Evolutionary conservation across 208 protist species (phyloP), one percentile per base, ranked within the genome.

Genomic region (Leishmania arabica): DNA sequence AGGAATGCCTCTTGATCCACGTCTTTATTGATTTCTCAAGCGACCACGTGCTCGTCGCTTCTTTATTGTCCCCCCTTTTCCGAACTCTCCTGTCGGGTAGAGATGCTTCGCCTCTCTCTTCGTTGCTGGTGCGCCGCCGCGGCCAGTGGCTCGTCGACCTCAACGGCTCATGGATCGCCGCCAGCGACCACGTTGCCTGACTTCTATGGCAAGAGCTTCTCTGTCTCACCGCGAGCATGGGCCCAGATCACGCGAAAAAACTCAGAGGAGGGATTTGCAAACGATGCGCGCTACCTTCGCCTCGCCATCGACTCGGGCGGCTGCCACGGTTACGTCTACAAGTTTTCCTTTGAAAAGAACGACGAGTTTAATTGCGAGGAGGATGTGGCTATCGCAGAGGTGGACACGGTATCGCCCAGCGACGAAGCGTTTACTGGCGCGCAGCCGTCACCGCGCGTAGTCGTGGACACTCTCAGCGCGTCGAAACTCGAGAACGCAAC

Each of bases 291-390:
- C 34, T 90, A 88, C 53, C 86, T 98, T 64, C 93, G 95, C 9
- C 86, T 98, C 1, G 88, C 93, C 42, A 93, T 98, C 66, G 95
- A 97, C 79, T 95, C 92, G 9, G 95, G 95, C 37, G 95, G 95
- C 69, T 98, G 95, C 81, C 95, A 98, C 83, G 95, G 95, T 17
- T 98, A 94, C 60, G 73, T 93, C 74, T 98, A 98, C 89, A 96
- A 96, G 82, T 98, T 98, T 74, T 81, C 89, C 27, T 94, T 97
- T 72, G 93, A 98, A 73, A 75, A 88, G 17, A 86, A 86, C 37
- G 42, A 58, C 1, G 49, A 74, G 37, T 77, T 95, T 13, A 87
- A 90, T 84, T 68, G 72, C 8, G 90, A 94, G 70, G 92, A 94
- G 77, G 95, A 98, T 71, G 58, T 97, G 58, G 40, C 92, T 24